A percentile compares a stretch with the other conserved stretches of the same genome.
Evolutionary conservation across 257 asterid genomes (phyloP).

Genomic region (Leptodermis oblonga): DNA sequence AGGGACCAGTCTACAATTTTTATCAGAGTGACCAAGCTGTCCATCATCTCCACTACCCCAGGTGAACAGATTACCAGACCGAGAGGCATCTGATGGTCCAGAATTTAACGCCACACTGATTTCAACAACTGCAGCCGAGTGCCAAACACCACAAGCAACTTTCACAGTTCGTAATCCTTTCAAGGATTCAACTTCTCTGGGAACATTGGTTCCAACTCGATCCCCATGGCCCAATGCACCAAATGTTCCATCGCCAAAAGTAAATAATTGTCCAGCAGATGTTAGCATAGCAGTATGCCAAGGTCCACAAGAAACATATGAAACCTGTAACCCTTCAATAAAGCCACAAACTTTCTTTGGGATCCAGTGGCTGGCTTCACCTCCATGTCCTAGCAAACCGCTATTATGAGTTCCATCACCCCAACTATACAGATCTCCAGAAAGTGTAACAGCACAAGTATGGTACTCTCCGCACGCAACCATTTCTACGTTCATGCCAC

Average conservation of each 20-base stretch:
- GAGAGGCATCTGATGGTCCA: conserved; percentile 22
- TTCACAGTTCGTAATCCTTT: conserved; percentile 40
- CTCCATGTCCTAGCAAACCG: conserved; percentile 72
- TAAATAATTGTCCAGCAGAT: conserved; percentile 50
- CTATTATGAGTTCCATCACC: conserved; percentile 56
- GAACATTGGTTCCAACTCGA: conserved; percentile 27
- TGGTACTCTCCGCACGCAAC: conserved; percentile 78
- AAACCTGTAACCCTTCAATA: conserved; percentile 59
- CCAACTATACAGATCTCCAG: conserved; percentile 89
- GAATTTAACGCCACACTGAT: conserved; percentile 16
- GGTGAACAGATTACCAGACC: conserved; percentile 62
- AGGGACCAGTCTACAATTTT: conserved; percentile 43
- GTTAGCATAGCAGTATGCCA: conserved; percentile 82
- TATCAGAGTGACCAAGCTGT: conserved; percentile 64
- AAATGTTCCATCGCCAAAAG: conserved; percentile 90
- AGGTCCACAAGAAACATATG: conserved; percentile 77
- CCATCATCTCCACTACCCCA: conserved; percentile 93
- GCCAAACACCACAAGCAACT: conserved; percentile 94
- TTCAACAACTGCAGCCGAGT: conserved; percentile 79
- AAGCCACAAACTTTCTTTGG: conserved; percentile 65
- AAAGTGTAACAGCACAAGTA: conserved; percentile 67
- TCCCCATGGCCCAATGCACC: conserved; percentile 88
- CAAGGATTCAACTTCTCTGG: conserved; percentile 68
- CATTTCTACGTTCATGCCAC: conserved; percentile 53
- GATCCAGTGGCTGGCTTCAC: conserved; percentile 70